Conservation (phyloP, 129 eudicot genomes). For the carrot (Daucus carota) region DNA sequence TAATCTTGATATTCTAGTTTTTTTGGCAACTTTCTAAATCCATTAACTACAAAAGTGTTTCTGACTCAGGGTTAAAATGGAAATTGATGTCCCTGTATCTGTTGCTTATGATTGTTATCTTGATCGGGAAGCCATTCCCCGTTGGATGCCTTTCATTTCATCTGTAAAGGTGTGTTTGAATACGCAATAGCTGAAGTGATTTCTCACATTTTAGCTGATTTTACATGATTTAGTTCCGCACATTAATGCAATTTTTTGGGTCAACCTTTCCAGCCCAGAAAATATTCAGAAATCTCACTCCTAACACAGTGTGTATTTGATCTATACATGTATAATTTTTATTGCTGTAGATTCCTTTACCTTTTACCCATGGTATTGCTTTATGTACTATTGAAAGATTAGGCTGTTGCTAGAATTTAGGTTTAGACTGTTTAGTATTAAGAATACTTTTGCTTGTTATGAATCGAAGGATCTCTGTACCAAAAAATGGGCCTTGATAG, state of each 20-base stretch:
- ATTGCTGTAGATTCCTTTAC: not conserved
- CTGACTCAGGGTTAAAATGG: conserved; percentile 75
- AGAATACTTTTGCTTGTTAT: not conserved
- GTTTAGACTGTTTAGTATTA: not conserved
- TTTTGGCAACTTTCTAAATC: not conserved
- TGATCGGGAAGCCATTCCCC: conserved; percentile 90
- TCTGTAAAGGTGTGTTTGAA: conserved; percentile 54
- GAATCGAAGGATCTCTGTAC: not conserved
- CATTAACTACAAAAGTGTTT: not conserved
- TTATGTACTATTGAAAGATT: not conserved
- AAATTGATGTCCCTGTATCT: conserved; percentile 75
- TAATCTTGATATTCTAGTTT: not conserved
- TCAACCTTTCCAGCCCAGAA: not conserved
- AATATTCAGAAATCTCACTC: not conserved
- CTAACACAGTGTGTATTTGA: not conserved
- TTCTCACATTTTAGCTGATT: not conserved
- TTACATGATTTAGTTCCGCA: not conserved
- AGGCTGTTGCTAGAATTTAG: not conserved
- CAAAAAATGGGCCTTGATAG: not conserved
- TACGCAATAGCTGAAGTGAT: not conserved
- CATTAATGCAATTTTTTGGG: not conserved
- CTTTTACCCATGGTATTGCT: not conserved
- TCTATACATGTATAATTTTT: not conserved
- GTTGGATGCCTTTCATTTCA: conserved; percentile 99
- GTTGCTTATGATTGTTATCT: conserved; percentile 79